Conservation (phyloP, 106 monocot species). For the Apostasia shenzhenica region DNA sequence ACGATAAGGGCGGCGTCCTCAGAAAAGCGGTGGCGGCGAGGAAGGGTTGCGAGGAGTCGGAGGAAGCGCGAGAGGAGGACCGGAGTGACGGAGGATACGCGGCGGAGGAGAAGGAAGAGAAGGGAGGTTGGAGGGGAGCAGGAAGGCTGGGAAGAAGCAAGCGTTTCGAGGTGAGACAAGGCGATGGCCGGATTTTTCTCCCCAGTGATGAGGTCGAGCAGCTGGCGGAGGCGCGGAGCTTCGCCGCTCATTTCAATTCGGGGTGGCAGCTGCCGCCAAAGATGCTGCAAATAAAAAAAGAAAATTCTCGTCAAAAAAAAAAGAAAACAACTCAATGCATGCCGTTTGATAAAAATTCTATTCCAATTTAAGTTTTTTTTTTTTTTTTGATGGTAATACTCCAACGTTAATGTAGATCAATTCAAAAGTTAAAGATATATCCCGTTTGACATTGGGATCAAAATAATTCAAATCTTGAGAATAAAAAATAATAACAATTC, state of each 20-base stretch:
- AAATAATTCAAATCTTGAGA: no score
- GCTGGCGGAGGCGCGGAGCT: slow-evolving; percentile 21
- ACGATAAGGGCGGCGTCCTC: slow-evolving; percentile 63
- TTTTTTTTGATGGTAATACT: no score
- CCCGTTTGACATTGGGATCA: no score
- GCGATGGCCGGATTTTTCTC: slow-evolving; percentile 45
- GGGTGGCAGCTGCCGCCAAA: background rate
- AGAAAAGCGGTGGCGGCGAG: slow-evolving; percentile 47
- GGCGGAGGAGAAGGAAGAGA: slow-evolving; percentile 62
- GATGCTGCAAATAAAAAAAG: no score
- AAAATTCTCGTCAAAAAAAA: no score
- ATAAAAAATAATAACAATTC: no score
- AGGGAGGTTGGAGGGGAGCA: slow-evolving; percentile 48
- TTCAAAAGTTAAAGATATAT: no score
- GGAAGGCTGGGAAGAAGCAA: slow-evolving; percentile 30
- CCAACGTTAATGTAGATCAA: no score
- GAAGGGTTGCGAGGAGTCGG: slow-evolving; percentile 35
- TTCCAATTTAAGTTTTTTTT: no score
- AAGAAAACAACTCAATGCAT: no score
- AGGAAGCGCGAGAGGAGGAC: slow-evolving; percentile 64
- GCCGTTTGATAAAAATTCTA: no score
- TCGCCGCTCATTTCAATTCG: background rate
- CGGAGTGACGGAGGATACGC: slow-evolving; percentile 38
- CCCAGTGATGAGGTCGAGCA: slow-evolving; percentile 33
- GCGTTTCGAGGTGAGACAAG: slow-evolving; percentile 53